Evolutionary conservation across 495 filamentous ascomycete species (phyloP).

Genomic region (Neurospora pannonica): DNA sequence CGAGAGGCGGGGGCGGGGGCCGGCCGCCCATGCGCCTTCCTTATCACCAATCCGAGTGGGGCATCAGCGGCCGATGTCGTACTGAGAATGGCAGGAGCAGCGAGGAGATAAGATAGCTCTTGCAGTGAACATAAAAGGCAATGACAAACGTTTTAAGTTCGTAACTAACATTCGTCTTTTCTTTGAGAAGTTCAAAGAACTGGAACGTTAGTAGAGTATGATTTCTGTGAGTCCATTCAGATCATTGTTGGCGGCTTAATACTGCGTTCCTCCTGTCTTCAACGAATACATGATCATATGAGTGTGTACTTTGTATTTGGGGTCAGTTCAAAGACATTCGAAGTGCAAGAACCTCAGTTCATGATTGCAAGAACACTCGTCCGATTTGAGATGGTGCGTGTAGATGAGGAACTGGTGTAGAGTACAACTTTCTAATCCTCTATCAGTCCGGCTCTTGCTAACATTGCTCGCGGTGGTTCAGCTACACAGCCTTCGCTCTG

Average conservation of each 20-base stretch:
- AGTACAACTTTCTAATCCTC: not conserved
- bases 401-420: not conserved
- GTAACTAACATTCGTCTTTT: not conserved
- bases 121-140: not conserved
- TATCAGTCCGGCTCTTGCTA: not conserved
- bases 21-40: not conserved
- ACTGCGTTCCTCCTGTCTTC: not conserved
- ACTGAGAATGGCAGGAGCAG: not conserved
- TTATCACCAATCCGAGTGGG: not conserved
- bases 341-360: not conserved
- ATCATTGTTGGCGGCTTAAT: not conserved
- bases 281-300: not conserved
- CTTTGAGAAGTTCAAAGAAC: not conserved
- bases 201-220: no score
- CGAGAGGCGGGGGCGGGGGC: not conserved
- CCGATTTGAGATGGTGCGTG: not conserved
- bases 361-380: not conserved
- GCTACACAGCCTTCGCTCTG: not conserved
- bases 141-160: no score
- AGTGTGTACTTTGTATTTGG: not conserved
- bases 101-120: not conserved
- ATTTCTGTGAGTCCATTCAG: not conserved
- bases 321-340: not conserved
- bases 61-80: not conserved
- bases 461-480: not conserved